Conservation (phyloP, 108 stramenopile genomes). For the Mediolabrus comicus region DNA sequence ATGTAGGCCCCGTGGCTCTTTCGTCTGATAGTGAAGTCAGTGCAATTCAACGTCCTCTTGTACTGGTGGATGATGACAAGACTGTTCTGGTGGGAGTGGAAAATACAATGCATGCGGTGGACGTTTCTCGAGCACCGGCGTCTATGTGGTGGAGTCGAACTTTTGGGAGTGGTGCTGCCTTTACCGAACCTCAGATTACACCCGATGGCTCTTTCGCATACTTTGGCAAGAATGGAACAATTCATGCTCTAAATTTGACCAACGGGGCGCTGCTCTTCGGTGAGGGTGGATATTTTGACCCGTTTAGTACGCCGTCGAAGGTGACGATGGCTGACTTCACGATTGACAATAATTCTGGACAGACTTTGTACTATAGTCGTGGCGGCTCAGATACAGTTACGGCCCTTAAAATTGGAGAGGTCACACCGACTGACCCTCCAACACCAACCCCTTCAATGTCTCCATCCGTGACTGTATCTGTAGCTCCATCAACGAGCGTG, state of each 20-base stretch:
- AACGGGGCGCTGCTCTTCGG: neutral
- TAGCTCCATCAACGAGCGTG: neutral
- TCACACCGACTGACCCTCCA: neutral
- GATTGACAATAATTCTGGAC: neutral
- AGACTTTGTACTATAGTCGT: neutral
- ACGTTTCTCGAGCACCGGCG: neutral
- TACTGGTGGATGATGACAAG: neutral
- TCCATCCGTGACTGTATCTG: slow-evolving; percentile 3
- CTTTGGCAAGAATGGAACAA: slow-evolving; percentile 1
- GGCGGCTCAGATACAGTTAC: neutral
- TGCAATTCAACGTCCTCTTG: neutral
- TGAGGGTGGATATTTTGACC: slow-evolving; percentile 3
- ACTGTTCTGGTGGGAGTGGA: neutral
- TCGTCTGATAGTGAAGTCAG: neutral
- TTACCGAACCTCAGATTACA: neutral
- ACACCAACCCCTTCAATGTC: neutral
- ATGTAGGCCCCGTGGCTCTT: neutral
- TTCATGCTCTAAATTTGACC: neutral
- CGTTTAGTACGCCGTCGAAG: neutral
- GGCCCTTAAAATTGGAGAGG: neutral
- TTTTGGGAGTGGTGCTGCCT: neutral
- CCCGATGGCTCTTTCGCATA: slow-evolving; percentile 1
- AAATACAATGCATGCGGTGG: neutral
- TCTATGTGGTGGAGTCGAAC: neutral
- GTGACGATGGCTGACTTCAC: slow-evolving; percentile 2